Percentiles rank a stretch among this genome's conserved stretches.
These are phyloP conservation scores for Fusarium burgessii DNA, from an alignment of 2,329 filamentous ascomycete species.

Conservation along the genomic window DNA sequence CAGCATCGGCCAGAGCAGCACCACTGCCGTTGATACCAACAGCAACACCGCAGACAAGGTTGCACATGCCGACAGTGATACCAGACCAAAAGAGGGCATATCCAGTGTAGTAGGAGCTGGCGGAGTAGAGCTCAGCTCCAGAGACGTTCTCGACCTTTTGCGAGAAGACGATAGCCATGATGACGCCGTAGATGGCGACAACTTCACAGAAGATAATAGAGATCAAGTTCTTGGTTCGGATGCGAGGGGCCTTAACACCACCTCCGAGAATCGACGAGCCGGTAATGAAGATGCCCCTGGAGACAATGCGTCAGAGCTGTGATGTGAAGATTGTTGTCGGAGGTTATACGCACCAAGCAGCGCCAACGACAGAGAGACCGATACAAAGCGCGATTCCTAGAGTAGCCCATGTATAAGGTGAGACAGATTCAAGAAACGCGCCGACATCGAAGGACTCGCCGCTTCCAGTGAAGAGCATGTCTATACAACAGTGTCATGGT, in stretches of 20 bases:
- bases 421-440: conserved; percentile 92
- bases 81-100: conserved; percentile 97
- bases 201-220: conserved; percentile 99
- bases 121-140: conserved; percentile 75
- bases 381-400: conserved; percentile 95
- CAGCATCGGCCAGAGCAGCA: conserved; percentile 94
- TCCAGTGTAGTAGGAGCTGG: conserved; percentile 90
- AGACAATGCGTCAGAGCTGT: conserved; percentile 33
- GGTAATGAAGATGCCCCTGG: conserved; percentile 98
- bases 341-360: conserved; percentile 81
- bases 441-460: conserved; percentile 98
- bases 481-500: conserved; percentile 61
- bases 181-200: conserved; percentile 99
- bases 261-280: conserved; percentile 97
- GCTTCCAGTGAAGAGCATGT: conserved; percentile 98
- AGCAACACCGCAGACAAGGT: conserved; percentile 93
- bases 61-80: conserved; percentile 93
- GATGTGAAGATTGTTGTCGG: conserved; percentile 12
- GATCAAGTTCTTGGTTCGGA: conserved; percentile 99
- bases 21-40: conserved; percentile 99
- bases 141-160: conserved; percentile 80
- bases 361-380: conserved; percentile 93
- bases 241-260: conserved; percentile 95
- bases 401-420: conserved; percentile 93
- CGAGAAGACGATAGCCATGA: conserved; percentile 99